Evolutionary conservation across 306 rosid species (phyloP), one percentile per base, ranked within the genome.

Genomic region (Ziziphus jujuba): DNA sequence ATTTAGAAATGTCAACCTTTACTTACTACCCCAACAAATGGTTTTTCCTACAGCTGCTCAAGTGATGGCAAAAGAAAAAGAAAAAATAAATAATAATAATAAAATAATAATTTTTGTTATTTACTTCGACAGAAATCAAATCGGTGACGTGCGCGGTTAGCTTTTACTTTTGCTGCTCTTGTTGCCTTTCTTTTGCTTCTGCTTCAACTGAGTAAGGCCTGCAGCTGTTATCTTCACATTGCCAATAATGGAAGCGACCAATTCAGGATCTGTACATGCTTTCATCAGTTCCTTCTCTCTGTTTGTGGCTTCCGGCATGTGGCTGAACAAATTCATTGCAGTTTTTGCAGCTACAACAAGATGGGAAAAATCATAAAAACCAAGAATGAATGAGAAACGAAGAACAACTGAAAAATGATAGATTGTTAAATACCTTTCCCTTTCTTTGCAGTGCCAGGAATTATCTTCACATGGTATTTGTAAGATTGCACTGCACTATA

Each of bases 201-300:
- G 99, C 83, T 88, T 93, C 80, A 93, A 51, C 44, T 90, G 99
- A 59, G 91, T 56, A 34, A 93, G 99, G 54, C 99, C 99, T 8
- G 95, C 89, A 17, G 99, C 85, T 0, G 97, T 82, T 74, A 90
- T 85, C 79, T 89, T 87, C 23, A 84, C 92, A 80, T 93, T 93
- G 59, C 99, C 95, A 28, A 93, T 62, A 65, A 93, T 82, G 51
- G 99, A 85, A 8, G 97, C 91, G 21, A 88, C 90, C 43, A 90
- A 76, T 75, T 93, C 97, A 20, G 99, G 90, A 80, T 90, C 99
- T 7, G 96, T 93, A 73, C 97, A 93, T 15, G 99, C 99, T 76
- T 93, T 93, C 87, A 90, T 90, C 82, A 90, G 79, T 79, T 93
- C 99, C 72, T 90, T 88, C 84, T 93, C 99, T 72, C 97, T 86